Conservation (phyloP, 1,284 basidiomycete genomes). For the Boletus coffeatus region DNA sequence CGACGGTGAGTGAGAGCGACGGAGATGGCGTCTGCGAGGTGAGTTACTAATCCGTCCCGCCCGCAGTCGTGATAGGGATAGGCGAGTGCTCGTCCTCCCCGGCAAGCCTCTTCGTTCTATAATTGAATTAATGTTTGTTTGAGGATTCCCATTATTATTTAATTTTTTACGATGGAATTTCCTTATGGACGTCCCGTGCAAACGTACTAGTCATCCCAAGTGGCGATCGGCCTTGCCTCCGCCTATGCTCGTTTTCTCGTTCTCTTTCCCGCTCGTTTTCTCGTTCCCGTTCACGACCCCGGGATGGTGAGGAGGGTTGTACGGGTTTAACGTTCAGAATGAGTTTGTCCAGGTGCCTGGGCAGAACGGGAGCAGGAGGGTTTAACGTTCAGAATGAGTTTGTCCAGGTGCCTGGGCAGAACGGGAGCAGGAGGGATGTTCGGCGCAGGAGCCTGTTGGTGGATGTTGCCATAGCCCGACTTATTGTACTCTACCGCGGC, state of each 20-base stretch:
- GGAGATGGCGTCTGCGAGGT: slow-evolving; percentile 15
- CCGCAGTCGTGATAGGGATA: slow-evolving; percentile 34
- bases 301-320: slow-evolving; percentile 24
- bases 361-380: slow-evolving; percentile 82
- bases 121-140: too few relatives aligned
- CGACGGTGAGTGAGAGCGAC: too few relatives aligned
- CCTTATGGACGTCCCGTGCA: slow-evolving; percentile 25
- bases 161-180: too few relatives aligned
- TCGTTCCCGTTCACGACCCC: slow-evolving; percentile 31
- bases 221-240: slow-evolving; percentile 28
- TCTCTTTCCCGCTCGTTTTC: slow-evolving; percentile 29
- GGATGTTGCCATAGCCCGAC: slow-evolving; percentile 17
- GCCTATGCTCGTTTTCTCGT: slow-evolving; percentile 28
- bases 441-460: slow-evolving; percentile 47
- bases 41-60: slow-evolving; percentile 31
- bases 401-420: slow-evolving; percentile 89
- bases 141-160: too few relatives aligned
- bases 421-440: slow-evolving; percentile 81
- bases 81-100: slow-evolving; percentile 18
- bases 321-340: slow-evolving; percentile 71
- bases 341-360: slow-evolving; percentile 89
- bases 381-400: slow-evolving; percentile 82
- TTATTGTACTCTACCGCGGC: slow-evolving; percentile 28
- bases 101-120: slow-evolving; percentile 12
- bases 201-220: slow-evolving; percentile 26